Evolutionary conservation across 306 rosid genomes (phyloP), one percentile per base, ranked within the genome.

Genomic region (Casuarina glauca): DNA sequence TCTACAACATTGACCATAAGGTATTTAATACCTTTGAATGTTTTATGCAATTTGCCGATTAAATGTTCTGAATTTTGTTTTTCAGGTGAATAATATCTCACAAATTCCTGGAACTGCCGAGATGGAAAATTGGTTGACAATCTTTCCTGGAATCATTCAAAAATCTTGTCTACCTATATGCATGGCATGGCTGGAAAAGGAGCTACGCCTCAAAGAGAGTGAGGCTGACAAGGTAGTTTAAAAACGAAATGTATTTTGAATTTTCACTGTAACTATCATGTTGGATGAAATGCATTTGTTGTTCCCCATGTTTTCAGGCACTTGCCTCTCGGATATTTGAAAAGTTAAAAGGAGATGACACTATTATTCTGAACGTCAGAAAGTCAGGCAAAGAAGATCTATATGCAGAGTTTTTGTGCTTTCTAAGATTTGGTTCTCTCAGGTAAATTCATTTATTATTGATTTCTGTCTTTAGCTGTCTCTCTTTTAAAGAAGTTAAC

Each of bases 371-470:
- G 79, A 91, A 81, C 81, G 88, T 95, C 75, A 86, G 81, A 86
- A 95, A 83, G 82, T 88, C 96, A 57, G 98, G 98, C 85, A 95
- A 95, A 93, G 90, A 84, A 84, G 98, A 88, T 76, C 88, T 95
- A 55, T 95, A 92, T 81, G 90, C 88, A 79, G 97, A 92, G 81
- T 80, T 95, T 82, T 80, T 92, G 78, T 91, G 87, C 87, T 92
- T 87, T 89, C 91, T 92, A 78, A 83, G 90, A 79, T 87, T 82
- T 62, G 91, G 97, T 84, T 80, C 86, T 45, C 78, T 80, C 85
- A 95, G 99, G 97, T 92, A 86, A 78, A 42, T 62, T 74, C 79
- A 76, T 63, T 73, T 77, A 49, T 70, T 20, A 32, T 71, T 78
- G 45, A 74, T 36, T 76, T 26, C 4, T 17, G 42, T 49, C 10